Percentiles rank a stretch among this genome's conserved stretches.
Evolutionary conservation across 139 green algal genomes (phyloP).

Genomic region (Dunaliella primolecta): DNA sequence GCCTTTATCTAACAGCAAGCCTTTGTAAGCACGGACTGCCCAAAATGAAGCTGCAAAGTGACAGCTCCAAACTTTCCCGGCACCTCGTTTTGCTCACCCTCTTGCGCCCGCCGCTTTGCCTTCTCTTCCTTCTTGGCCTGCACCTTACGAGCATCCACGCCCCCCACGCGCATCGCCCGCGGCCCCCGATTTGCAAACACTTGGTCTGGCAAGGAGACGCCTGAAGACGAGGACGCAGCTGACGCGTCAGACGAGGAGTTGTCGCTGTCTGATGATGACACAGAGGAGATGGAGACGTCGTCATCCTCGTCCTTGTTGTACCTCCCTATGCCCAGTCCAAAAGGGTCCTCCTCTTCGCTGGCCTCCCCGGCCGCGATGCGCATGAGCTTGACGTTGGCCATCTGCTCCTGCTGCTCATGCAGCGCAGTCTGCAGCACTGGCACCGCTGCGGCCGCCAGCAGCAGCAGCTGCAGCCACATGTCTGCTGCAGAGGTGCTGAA

Average conservation of each 20-base stretch:
- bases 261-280: neutral
- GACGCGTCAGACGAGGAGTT: neutral
- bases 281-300: neutral
- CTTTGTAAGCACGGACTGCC: too few species aligned
- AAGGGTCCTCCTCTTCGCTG: neutral
- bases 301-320: neutral
- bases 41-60: too few species aligned
- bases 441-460: constrained; percentile 38
- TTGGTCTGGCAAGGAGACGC: neutral
- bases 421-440: constrained; percentile 19
- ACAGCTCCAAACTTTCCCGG: too few species aligned
- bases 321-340: neutral
- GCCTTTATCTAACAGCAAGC: too few species aligned
- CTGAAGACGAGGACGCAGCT: neutral
- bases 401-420: constrained; percentile 1
- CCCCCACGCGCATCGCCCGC: constrained; percentile 3
- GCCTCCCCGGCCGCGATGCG: neutral
- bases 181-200: neutral
- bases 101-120: too few species aligned
- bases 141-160: neutral
- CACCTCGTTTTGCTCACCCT: too few species aligned
- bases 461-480: constrained; percentile 72
- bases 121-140: constrained; percentile 3
- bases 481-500: constrained; percentile 60
- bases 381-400: neutral